Evolutionary conservation across 306 rosid genomes (phyloP).

Genomic region (Cucumis hystrix): DNA sequence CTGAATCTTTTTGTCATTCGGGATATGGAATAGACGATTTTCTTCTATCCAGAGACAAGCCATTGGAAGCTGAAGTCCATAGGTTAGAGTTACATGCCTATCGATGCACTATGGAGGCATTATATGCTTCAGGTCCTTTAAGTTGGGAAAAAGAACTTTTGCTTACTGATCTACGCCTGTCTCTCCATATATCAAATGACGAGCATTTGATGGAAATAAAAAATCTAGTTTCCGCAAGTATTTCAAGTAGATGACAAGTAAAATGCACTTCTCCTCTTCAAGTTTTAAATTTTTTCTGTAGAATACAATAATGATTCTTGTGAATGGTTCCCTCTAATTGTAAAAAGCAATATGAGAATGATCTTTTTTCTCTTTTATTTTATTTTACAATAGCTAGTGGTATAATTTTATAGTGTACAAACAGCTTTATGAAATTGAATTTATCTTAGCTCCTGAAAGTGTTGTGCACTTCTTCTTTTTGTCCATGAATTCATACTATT

Average conservation of each 20-base stretch:
- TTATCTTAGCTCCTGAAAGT: slow-evolving; percentile 15
- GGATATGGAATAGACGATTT: slow-evolving; percentile 31
- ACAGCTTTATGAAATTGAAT: slow-evolving; percentile 26
- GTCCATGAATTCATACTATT: neutral
- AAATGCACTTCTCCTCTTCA: slow-evolving; percentile 2
- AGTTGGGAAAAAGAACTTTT: slow-evolving; percentile 96
- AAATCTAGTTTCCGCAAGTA: slow-evolving; percentile 63
- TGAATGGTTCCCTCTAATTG: slow-evolving; percentile 36
- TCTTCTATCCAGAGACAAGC: slow-evolving; percentile 32
- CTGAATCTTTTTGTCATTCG: slow-evolving; percentile 45
- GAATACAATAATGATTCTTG: slow-evolving; percentile 23
- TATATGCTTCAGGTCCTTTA: slow-evolving; percentile 91
- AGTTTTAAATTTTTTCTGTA: slow-evolving; percentile 24
- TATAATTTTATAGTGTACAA: slow-evolving; percentile 33
- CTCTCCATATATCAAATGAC: slow-evolving; percentile 85
- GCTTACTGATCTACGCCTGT: slow-evolving; percentile 90
- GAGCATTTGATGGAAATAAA: slow-evolving; percentile 86
- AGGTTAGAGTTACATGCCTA: slow-evolving; percentile 94
- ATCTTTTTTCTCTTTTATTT: slow-evolving; percentile 13
- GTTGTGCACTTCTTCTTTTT: slow-evolving; percentile 10
- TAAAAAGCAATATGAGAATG: slow-evolving; percentile 52
- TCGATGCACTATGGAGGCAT: slow-evolving; percentile 85
- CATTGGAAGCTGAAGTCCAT: slow-evolving; percentile 70
- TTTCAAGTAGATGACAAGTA: slow-evolving; percentile 61
- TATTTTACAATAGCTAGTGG: slow-evolving; percentile 25